Evolutionary conservation across 2,329 filamentous ascomycete species (phyloP).

Genomic region (Monosporascus sp.): DNA sequence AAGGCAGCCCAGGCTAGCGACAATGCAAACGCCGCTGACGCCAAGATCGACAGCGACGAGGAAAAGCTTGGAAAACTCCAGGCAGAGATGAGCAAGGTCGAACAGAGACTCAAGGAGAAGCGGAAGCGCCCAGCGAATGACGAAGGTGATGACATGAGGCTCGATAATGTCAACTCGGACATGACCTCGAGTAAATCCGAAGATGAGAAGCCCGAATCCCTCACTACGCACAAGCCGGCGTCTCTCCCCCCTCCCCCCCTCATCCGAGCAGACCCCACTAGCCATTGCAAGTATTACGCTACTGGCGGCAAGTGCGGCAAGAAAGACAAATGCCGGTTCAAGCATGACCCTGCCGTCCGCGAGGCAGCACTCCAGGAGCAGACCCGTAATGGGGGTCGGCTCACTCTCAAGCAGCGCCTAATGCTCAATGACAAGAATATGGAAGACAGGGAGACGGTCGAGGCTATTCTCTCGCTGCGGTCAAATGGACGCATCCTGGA

Average conservation of each 20-base stretch:
- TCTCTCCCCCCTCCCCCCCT: constrained; percentile 42
- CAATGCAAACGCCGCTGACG: constrained; percentile 42
- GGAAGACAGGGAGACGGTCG: constrained; percentile 61
- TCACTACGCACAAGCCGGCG: constrained; percentile 43
- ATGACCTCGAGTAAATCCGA: constrained; percentile 40
- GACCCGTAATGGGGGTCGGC: constrained; percentile 59
- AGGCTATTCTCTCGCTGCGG: constrained; percentile 61
- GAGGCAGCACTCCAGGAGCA: constrained; percentile 60
- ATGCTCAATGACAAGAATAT: constrained; percentile 65
- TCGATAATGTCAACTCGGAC: constrained; percentile 37
- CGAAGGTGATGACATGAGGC: constrained; percentile 61
- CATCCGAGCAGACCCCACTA: constrained; percentile 53
- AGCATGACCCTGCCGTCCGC: constrained; percentile 60
- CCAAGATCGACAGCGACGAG: constrained; percentile 50
- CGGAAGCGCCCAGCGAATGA: constrained; percentile 64
- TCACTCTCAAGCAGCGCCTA: constrained; percentile 62
- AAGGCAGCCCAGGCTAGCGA: constrained; percentile 60
- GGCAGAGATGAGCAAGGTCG: constrained; percentile 58
- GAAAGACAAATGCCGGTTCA: constrained; percentile 72
- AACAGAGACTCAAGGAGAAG: constrained; percentile 58
- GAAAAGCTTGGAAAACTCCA: constrained; percentile 28
- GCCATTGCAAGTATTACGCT: constrained; percentile 67
- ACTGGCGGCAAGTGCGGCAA: constrained; percentile 65
- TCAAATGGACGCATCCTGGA: constrained; percentile 50
- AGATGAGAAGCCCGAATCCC: constrained; percentile 54